A percentile compares a stretch with the other conserved stretches of the same genome.
Evolutionary conservation across 78 protist genomes (phyloP).

Genomic region (Speleostelium caveatum): DNA sequence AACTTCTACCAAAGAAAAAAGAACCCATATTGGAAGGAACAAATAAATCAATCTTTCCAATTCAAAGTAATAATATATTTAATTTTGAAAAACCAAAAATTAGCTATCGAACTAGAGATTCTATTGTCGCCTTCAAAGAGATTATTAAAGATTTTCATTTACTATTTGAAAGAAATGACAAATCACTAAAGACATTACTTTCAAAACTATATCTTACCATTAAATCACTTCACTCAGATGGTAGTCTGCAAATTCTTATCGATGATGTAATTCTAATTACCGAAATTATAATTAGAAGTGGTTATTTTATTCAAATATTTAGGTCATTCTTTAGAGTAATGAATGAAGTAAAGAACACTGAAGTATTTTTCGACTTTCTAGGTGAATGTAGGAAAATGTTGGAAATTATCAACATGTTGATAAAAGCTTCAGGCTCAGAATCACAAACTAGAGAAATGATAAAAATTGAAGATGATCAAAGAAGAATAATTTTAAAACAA

Average conservation of each 20-base stretch:
- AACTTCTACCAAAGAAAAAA: not conserved
- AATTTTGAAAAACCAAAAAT: conserved; percentile 24
- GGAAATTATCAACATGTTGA: conserved; percentile 7
- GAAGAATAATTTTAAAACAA: conserved; percentile 19
- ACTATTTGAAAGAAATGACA: conserved; percentile 48
- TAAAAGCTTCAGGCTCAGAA: conserved; percentile 29
- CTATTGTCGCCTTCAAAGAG: not conserved
- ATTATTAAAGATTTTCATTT: conserved; percentile 13
- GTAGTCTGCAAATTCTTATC: conserved; percentile 3
- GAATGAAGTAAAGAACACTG: conserved; percentile 24
- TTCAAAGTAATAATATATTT: conserved; percentile 46
- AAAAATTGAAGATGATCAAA: conserved; percentile 45
- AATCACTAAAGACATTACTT: conserved; percentile 5
- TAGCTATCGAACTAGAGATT: conserved; percentile 1
- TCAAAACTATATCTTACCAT: conserved; percentile 6
- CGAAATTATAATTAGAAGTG: conserved; percentile 44
- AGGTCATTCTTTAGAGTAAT: conserved; percentile 9
- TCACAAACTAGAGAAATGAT: conserved; percentile 56
- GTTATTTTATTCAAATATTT: conserved; percentile 52
- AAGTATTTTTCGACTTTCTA: conserved; percentile 29
- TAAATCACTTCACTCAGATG: conserved; percentile 7
- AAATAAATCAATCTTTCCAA: conserved; percentile 13
- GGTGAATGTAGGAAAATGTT: conserved; percentile 52
- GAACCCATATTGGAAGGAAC: no score
- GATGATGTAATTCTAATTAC: conserved; percentile 35